Evolutionary conservation across 257 asterid species (phyloP), one percentile per base, ranked within the genome.

Genomic region (Plantago ovata): DNA sequence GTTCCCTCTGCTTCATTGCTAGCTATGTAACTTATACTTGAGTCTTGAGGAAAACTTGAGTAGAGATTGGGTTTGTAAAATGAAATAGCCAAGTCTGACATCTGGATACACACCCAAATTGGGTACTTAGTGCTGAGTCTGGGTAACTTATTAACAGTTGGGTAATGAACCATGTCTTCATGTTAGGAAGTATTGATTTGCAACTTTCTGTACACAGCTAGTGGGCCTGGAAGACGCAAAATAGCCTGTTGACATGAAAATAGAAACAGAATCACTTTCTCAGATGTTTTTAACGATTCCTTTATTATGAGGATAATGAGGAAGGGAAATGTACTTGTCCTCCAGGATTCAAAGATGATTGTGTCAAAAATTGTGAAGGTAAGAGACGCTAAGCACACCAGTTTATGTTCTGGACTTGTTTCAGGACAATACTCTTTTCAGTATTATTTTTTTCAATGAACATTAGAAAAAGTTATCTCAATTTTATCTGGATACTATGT

Each of bases 201-300:
- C 9, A 45, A 40, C 58, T 47, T 51, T 72, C 39, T 44, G 18
- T 41, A 51, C 59, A 67, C 77, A 77, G 83, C 83, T 56, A 77
- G 75, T 61, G 83, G 83, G 53, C 79, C 75, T 15, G 95, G 94
- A 50, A 75, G 91, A 58, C 86, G 97, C 86, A 79, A 81, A 67
- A 74, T 90, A 70, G 97, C 96, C 66, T 90, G 96, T 78, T 90
- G 97, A 96, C 85, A 86, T 72, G 95, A 75, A 15, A 74, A 68
- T 20, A 69, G 52, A 66, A 70, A 81, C 33, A 95, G 95, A 49
- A 80, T 56, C 47, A 62, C 84, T 63, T 79, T 72, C 68, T 79
- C 97, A 56, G 95, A 96, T n/a, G n/a, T n/a, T n/a, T n/a, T n/a
- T n/a, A n/a, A n/a, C 28, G 28, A 9, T 56, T 58, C 18, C 39